Base-by-base conservation (phyloP, 768 basidiomycete species). In the Xanthoconium stramineum region DNA sequence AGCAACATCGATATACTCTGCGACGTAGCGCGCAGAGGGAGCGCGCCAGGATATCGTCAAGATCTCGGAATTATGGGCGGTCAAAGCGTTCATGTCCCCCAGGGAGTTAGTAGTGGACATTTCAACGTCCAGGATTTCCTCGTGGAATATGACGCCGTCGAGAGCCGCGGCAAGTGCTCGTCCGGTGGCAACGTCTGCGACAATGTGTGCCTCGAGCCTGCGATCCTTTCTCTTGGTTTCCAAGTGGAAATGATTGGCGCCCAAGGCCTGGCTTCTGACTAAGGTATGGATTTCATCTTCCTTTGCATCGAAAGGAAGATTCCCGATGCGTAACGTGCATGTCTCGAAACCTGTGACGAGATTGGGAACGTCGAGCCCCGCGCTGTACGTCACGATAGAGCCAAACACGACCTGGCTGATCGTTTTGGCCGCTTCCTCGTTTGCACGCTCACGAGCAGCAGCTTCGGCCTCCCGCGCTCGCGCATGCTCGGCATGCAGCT, bases 301-400 rank as follows among this genome's bases (percentile, higher is more conserved):
- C 42, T 66, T 75, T 3, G 73, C 72, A 36, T 79, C 67, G 20
- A 54, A 44, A 0, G 83, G 80, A 30, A 85, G 69, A 53, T 78
- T 77, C 49, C 69, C 72, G 45, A 85, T 67, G 2, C 65, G 75
- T 28, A 85, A 65, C 11, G 73, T 73, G 60, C 78, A 80, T 7
- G 78, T 75, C 40, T 85, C 80, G 58, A 82, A 84, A 5, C 81
- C 82, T 17, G 78, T 72, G 29, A 81, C 64, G 32, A 83, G 57
- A 33, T 71, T 64, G 38, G 67, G 67, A 38, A 85, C 69, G n/a
- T 76, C 69, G 36, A 82, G 63, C 6, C 84, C 84, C 3, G 80
- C 77, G 30, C 72, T 72, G 40, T 73, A 83, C 3, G 80, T 80
- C 19, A 81, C 76, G 40, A 84, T 68, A 43, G 75, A 77, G 8